phyloP scores from a whole-genome alignment of 2,329 filamentous ascomycete genomes.

The Hymenoscyphus fraxineus region DNA sequence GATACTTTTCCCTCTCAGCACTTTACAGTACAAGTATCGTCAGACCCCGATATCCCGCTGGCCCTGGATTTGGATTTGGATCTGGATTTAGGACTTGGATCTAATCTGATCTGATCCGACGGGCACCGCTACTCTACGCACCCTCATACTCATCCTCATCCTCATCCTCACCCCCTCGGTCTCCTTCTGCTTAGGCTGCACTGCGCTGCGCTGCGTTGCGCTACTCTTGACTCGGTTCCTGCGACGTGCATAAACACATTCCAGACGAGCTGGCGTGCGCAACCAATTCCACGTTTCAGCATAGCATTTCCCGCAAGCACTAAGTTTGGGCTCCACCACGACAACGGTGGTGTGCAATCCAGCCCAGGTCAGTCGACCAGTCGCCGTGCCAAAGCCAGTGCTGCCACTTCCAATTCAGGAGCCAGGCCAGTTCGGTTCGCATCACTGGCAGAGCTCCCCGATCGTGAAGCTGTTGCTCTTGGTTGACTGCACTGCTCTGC shows the following conservation, averaged over 20 bases:
- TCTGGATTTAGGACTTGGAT: too few relatives aligned
- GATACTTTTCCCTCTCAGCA: background rate
- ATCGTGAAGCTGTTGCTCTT: background rate
- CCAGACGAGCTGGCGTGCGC: conserved; percentile 1
- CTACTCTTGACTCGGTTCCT: background rate
- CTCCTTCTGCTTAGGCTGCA: too few relatives aligned
- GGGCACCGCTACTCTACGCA: background rate
- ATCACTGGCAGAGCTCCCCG: too few relatives aligned
- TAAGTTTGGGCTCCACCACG: background rate
- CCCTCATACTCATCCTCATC: too few relatives aligned
- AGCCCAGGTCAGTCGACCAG: background rate
- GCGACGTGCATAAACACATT: conserved; percentile 1
- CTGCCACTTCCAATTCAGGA: too few relatives aligned
- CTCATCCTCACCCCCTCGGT: background rate
- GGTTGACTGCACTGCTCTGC: too few relatives aligned
- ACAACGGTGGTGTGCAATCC: conserved; percentile 1
- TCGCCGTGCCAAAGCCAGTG: too few relatives aligned
- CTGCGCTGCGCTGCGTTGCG: too few relatives aligned
- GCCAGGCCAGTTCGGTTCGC: too few relatives aligned
- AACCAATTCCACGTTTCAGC: conserved; percentile 2
- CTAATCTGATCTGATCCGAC: background rate
- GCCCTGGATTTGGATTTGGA: background rate
- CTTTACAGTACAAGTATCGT: background rate
- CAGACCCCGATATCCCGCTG: background rate
- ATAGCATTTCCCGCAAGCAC: conserved; percentile 2